Evolutionary conservation across 2,329 filamentous ascomycete species (phyloP), one percentile per base, ranked within the genome.

Genomic region (Exophiala alcalophila): DNA sequence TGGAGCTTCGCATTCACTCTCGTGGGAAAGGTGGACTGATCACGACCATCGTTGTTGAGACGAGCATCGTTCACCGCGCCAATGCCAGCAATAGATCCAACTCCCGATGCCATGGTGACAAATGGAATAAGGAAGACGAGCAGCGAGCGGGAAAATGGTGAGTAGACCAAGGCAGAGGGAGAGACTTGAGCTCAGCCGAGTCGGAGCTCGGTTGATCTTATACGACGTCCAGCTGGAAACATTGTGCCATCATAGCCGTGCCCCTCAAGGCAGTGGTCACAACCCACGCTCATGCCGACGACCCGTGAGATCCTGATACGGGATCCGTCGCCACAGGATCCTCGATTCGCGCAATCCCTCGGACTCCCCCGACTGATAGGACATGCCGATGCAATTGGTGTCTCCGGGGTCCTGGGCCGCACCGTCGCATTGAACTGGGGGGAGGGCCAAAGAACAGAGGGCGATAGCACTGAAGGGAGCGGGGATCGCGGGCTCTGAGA

Each of bases 1-100:
- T 61, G 58, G 12, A 55, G 53, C 31, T 53, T 52, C 21, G 38
- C 18, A 5, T 31, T 8, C 5, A 51, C 20, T 7, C 32, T 19
- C 5, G 31, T 40, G 20, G 48, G 48, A 31, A 29, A 41, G 20
- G 34, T 40, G 27, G 19, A 25, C 15, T 28, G 21, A 27, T 44
- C 38, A 11, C 39, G 20, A 16, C 39, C 44, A 24, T 49, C 18
- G 6, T 12, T 24, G 31, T 24, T 21, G 27, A 51, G 19, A 21
- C 49, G 49, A 40, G 37, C 34, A 25, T 51, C 45, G 19, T 35
- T 37, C 18, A 32, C 49, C 14, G 45, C 49, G 14, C 44, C 45
- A 36, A 40, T 40, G 16, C 33, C 44, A 23, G 48, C 40, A 15
- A 51, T 44, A 12, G 48, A 45, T 40, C 40, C 45, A 15, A 40